Base-by-base conservation (phyloP, 1,284 basidiomycete species). In the Malassezia obtusa region DNA sequence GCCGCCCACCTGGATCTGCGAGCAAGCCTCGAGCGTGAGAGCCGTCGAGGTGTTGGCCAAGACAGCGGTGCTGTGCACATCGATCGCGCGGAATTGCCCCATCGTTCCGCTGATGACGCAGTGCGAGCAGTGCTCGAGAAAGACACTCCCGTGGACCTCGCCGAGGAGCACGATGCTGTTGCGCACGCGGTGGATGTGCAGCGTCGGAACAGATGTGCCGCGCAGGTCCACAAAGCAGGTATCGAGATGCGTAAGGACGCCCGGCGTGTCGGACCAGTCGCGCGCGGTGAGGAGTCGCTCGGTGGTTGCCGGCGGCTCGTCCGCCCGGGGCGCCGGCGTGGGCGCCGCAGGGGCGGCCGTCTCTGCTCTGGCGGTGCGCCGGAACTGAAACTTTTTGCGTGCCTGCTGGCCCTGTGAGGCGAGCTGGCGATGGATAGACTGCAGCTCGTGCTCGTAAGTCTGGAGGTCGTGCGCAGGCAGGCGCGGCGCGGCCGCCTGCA, bases 381-480 rank as follows among this genome's bases (percentile, higher is more conserved):
- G 43, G 22, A 45, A 45, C 24, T 21, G 43, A 19, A 45, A 45
- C 17, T 4, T 11, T 14, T 19, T 19, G 22, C 43, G 43, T 1
- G 43, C 14, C 9, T 11, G 19, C 26, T 45, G 40, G 14, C 19
- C 39, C n/a, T 38, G 14, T 12, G 15, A 22, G 9, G 38, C 45
- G 11, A 41, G 31, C 25, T 28, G 21, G 10, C 35, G 41, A 33
- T 56, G 53, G 15, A 49, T 24, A 9, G 49, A 49, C 19, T 32
- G 24, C 35, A 49, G 41, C 36, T 15, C 44, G 2, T 36, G 26
- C 43, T 56, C 53, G 33, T 56, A 56, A 22, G 25, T 21, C 14
- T 49, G 53, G 22, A 37, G 21, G 37, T 56, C 53, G 40, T 50
- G 28, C 24, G 53, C 15, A 0, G 53, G 53, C 1, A 56, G 39